Evolutionary conservation across 2,329 filamentous ascomycete species (phyloP), one percentile per base, ranked within the genome.

Genomic region (Fusarium circinatum): DNA sequence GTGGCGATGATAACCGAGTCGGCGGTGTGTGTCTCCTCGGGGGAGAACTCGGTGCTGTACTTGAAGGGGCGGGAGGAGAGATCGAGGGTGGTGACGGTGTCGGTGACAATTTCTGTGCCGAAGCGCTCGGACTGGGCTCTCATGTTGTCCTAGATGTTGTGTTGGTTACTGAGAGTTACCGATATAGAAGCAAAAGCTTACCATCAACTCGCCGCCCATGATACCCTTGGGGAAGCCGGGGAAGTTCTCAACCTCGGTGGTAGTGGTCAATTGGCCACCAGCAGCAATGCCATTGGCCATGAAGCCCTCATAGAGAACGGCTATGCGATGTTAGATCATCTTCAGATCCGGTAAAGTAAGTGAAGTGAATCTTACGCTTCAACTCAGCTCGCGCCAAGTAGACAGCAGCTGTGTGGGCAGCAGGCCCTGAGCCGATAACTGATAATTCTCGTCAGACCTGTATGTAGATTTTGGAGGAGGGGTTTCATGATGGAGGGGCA

Each of bases 171-270:
- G 38, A 18, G 8, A 55, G 15, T 39, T 34, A n/a, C 28, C 22
- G 17, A 52, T 39, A 49, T 24, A 42, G n/a, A 36, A 39, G 45
- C 26, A 41, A 54, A 38, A 22, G 79, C 86, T 62, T 75, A 90
- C 89, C 96, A 99, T 99, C 76, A 99, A 87, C 80, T 94, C 92
- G 64, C 89, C 85, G 76, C 96, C 96, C 84, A 94, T 93, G 82
- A 99, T 95, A 73, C 92, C 93, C 78, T 94, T 90, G 79, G 94
- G 93, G 86, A 98, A 99, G 54, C 96, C 96, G 32, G 96, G 96
- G 85, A 93, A 99, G 89, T 99, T 99, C 88, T 99, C 96, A 68
- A 99, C 91, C 77, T 99, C 97, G 79, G 97, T 98, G 62, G 96
- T 99, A 32, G 97, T 99, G 62, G 97, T 99, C 77, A 99, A 89